Evolutionary conservation across 495 filamentous ascomycete genomes (phyloP), one percentile per base, ranked within the genome.

Genomic region (Penicillium nucicola): DNA sequence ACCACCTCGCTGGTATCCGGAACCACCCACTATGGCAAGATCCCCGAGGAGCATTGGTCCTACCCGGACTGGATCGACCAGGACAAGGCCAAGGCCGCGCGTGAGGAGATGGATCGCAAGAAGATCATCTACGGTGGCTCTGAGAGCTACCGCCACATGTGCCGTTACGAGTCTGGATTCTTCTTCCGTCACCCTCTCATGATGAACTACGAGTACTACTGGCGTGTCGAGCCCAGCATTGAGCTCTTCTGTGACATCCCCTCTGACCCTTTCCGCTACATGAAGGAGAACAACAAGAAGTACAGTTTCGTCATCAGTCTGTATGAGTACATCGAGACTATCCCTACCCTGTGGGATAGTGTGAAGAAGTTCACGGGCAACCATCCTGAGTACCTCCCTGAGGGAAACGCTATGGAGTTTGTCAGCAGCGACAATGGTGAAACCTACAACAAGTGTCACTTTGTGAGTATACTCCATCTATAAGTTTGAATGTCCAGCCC

Each of bases 111-210:
- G 90, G 80, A 76, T 12, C 77, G 85, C 68, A 78, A 80, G 57
- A 90, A 92, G 66, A 90, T 95, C 62, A 95, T 95, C 70, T 98
- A 98, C 62, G 93, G 93, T 47, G 93, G 96, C 69, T 95, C 88
- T 15, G 72, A 89, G 66, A 90, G 87, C 62, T 95, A 95, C 69
- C 86, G 90, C 49, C 90, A 95, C 67, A 95, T 95, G 90, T 95
- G 90, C 68, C 87, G 90, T 31, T 95, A 90, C 57, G 90, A 95
- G 68, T 93, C 89, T 11, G 90, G 90, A 23, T 95, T 95, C 75
- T 95, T 95, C 75, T 95, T 95, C 78, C 87, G 83, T 23, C 90
- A 95, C 55, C 77, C 79, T 10, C 67, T 92, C 39, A 86, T 95
- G 83, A 61, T 82, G 65, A 84, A 91, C 67, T 95, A 89, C 67